These are phyloP conservation scores for Avena eriantha DNA, from an alignment of 176 grass and related monocot species.

Conservation along the genomic window DNA sequence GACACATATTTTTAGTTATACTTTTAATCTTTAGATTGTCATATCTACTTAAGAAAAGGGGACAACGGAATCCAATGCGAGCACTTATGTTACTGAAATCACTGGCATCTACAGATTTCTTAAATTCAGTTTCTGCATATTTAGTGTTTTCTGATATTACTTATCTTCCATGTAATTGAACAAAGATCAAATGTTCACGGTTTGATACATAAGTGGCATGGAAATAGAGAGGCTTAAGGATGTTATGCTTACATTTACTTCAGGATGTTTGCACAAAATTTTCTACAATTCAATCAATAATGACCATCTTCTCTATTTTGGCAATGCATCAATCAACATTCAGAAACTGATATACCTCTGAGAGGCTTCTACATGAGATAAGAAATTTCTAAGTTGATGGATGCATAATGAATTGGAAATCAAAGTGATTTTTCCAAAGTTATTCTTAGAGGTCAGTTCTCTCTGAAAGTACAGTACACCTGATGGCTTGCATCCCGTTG, in stretches of 20 bases:
- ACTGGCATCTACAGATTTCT: neutral
- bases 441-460: no score
- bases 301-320: neutral
- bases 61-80: no score
- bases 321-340: neutral
- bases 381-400: neutral
- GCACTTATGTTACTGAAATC: no score
- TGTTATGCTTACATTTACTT: neutral
- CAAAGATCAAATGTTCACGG: neutral
- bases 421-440: no score
- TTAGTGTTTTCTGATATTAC: neutral
- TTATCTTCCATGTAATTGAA: neutral
- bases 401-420: no score
- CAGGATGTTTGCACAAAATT: neutral
- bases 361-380: neutral
- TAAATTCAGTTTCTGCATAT: neutral
- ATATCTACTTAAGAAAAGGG: no score
- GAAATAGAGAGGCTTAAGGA: neutral
- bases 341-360: neutral
- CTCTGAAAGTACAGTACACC: no score
- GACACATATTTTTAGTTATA: no score
- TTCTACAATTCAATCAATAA: neutral
- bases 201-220: no score
- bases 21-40: no score
- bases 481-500: no score